These are phyloP conservation scores for Aspergillus fischeri DNA, from an alignment of 2,329 filamentous ascomycete genomes.

Conservation along the genomic window DNA sequence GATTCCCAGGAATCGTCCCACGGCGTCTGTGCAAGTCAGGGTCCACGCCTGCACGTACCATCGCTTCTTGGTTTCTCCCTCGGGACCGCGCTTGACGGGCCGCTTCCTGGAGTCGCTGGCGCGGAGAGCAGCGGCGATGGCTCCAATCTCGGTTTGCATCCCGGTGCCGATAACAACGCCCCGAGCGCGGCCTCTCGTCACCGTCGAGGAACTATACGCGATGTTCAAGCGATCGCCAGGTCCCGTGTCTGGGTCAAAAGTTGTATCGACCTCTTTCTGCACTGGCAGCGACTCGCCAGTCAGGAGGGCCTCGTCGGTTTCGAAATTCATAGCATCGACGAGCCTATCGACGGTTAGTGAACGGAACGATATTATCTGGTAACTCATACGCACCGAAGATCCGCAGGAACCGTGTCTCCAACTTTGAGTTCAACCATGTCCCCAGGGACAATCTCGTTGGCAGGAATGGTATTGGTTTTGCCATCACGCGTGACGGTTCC, in stretches of 20 bases:
- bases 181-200: slow-evolving; percentile 57
- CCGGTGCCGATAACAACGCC: slow-evolving; percentile 59
- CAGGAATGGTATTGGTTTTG: slow-evolving; percentile 50
- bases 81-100: slow-evolving; percentile 49
- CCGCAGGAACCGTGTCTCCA: slow-evolving; percentile 61
- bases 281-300: slow-evolving; percentile 62
- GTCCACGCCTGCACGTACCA: slow-evolving; percentile 51
- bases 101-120: slow-evolving; percentile 53
- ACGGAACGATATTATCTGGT: neutral
- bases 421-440: slow-evolving; percentile 54
- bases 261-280: slow-evolving; percentile 45
- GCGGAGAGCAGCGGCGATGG: slow-evolving; percentile 61
- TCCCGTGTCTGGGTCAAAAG: slow-evolving; percentile 50
- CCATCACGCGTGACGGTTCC: slow-evolving; percentile 57
- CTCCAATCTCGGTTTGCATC: slow-evolving; percentile 61
- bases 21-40: slow-evolving; percentile 53
- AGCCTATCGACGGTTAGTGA: slow-evolving; percentile 41
- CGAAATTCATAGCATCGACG: slow-evolving; percentile 65
- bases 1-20: slow-evolving; percentile 63
- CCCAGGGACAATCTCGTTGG: slow-evolving; percentile 60
- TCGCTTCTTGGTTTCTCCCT: slow-evolving; percentile 49
- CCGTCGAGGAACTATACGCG: slow-evolving; percentile 58
- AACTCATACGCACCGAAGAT: slow-evolving; percentile 46
- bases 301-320: slow-evolving; percentile 65
- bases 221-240: slow-evolving; percentile 60